These are phyloP conservation scores for Metschnikowia reukaufii DNA, from an alignment of 805 yeast genomes.

Conservation along the genomic window DNA sequence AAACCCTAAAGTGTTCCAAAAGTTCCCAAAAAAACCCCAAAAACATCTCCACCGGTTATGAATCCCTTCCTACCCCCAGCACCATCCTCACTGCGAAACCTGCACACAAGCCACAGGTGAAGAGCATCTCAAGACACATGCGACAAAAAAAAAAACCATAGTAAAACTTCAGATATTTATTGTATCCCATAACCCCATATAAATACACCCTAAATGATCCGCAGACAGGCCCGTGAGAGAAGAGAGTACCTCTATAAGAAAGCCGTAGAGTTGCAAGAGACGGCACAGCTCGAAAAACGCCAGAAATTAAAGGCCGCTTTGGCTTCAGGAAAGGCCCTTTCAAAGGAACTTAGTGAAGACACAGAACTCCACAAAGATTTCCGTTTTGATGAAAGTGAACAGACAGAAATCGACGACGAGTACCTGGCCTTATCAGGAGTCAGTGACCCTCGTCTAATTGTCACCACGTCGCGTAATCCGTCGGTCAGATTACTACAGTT, in stretches of 20 bases:
- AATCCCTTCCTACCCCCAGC: no score
- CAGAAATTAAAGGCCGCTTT: conserved; percentile 83
- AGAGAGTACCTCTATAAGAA: conserved; percentile 89
- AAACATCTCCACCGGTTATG: no score
- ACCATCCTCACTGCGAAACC: no score
- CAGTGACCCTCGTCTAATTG: conserved; percentile 84
- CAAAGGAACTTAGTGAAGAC: conserved; percentile 91
- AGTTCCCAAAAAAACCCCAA: no score
- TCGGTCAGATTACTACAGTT: conserved; percentile 83
- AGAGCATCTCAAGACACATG: conserved; percentile 6
- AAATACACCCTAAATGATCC: conserved; percentile 47
- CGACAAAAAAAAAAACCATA: not conserved
- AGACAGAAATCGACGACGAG: conserved; percentile 81
- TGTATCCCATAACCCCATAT: not conserved
- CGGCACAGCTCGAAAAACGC: conserved; percentile 79
- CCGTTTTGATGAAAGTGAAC: conserved; percentile 80
- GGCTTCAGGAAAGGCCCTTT: conserved; percentile 86
- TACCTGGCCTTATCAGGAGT: conserved; percentile 85
- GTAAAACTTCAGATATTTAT: not conserved
- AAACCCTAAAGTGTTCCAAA: no score
- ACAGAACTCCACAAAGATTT: conserved; percentile 74
- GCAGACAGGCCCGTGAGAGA: conserved; percentile 95
- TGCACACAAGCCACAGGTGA: conserved; percentile 4
- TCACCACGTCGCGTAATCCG: conserved; percentile 93
- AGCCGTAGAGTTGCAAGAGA: conserved; percentile 87